These are phyloP conservation scores for Trypethelium eluteriae DNA, from an alignment of 495 filamentous ascomycete species.

Conservation along the genomic window DNA sequence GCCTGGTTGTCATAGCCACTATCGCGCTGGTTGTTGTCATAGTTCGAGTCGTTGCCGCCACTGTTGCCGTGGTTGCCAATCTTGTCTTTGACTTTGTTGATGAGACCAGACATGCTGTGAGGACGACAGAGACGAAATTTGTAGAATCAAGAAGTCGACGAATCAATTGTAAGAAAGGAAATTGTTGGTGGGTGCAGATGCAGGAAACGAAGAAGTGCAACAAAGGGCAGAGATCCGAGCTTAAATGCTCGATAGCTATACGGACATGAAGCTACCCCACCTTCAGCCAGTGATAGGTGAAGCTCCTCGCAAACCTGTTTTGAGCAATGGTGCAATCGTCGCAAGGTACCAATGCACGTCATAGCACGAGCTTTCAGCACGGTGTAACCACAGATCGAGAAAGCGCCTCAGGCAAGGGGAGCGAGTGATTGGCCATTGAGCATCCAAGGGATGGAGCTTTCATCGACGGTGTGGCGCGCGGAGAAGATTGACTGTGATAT, in stretches of 20 bases:
- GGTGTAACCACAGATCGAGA: background rate
- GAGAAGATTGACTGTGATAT: background rate
- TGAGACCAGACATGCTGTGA: background rate
- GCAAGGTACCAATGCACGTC: background rate
- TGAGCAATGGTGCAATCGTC: background rate
- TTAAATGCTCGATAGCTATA: background rate
- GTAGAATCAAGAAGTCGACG: background rate
- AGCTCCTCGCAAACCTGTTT: slow-evolving; percentile 7
- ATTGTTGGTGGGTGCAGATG: too few relatives aligned
- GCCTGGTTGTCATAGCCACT: slow-evolving; percentile 1
- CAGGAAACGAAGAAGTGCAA: too few relatives aligned
- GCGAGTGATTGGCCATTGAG: background rate
- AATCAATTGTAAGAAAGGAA: too few relatives aligned
- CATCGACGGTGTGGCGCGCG: background rate
- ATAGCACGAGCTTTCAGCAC: background rate
- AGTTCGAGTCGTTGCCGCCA: background rate
- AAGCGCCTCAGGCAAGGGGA: background rate
- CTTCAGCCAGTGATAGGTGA: background rate
- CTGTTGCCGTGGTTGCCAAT: background rate
- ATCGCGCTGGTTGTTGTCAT: background rate
- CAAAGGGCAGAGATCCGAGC: background rate
- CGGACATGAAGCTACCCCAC: slow-evolving; percentile 3
- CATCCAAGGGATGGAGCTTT: background rate
- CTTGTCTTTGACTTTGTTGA: slow-evolving; percentile 11
- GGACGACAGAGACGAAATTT: background rate